phyloP scores from a whole-genome alignment of 345 rosid genomes.

The Physaria fendleri region DNA sequence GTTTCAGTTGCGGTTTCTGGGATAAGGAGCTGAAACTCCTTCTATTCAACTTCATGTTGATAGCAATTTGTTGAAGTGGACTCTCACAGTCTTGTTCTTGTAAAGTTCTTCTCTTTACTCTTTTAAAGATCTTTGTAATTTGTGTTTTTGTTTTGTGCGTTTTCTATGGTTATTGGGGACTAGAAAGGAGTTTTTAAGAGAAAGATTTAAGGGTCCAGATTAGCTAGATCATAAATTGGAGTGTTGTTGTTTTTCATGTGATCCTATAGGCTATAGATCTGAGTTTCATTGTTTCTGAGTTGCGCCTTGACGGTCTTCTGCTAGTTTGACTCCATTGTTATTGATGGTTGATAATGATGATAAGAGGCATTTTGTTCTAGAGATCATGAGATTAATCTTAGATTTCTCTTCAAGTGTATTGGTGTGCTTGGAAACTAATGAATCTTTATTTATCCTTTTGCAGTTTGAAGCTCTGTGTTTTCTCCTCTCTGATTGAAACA shows the following conservation, averaged over 20 bases:
- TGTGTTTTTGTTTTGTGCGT: neutral
- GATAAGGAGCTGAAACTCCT: constrained; percentile 23
- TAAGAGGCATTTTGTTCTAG: too few relatives aligned
- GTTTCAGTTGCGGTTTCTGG: constrained; percentile 21
- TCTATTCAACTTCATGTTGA: constrained; percentile 19
- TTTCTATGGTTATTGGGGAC: neutral
- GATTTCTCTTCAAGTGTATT: neutral
- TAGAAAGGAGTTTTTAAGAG: neutral
- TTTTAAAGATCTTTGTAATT: neutral
- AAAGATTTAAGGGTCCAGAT: neutral
- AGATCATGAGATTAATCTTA: too few relatives aligned
- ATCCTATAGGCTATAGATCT: constrained; percentile 20
- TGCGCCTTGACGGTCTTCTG: neutral
- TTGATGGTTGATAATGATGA: too few relatives aligned
- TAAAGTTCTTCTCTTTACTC: constrained; percentile 18
- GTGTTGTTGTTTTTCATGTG: neutral
- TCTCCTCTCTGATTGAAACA: constrained; percentile 3
- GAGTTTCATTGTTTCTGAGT: constrained; percentile 23
- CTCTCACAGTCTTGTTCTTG: constrained; percentile 5
- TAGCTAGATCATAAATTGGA: neutral
- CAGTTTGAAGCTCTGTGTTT: constrained; percentile 3
- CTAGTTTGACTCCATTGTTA: too few relatives aligned
- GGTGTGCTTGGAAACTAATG: neutral
- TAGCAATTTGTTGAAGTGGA: constrained; percentile 4
- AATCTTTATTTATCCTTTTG: neutral